These are phyloP conservation scores for Aspergillus biplanus DNA, from an alignment of 495 filamentous ascomycete genomes.

Conservation along the genomic window DNA sequence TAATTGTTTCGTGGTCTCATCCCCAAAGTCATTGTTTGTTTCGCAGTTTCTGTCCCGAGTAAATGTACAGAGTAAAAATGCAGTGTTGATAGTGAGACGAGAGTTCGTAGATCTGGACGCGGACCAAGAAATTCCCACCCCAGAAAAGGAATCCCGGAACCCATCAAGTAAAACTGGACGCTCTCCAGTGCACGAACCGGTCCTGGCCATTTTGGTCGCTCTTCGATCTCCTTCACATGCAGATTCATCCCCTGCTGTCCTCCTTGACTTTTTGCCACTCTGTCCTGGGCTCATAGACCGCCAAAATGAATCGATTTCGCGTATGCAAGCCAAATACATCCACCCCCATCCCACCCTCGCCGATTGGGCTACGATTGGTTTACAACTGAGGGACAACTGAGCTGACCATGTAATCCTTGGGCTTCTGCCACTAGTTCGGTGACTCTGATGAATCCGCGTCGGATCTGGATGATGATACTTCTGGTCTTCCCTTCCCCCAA, in stretches of 20 bases:
- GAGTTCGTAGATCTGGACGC: too few species aligned
- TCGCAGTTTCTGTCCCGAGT: too few species aligned
- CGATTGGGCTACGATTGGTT: constrained; percentile 7
- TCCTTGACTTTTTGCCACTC: background rate
- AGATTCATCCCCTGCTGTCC: background rate
- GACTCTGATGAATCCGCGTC: constrained; percentile 56
- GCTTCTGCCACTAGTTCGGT: constrained; percentile 42
- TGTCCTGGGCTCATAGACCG: constrained; percentile 6
- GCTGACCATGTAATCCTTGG: constrained; percentile 16
- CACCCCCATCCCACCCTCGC: background rate
- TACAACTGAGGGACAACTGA: constrained; percentile 2
- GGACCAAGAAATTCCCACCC: too few species aligned
- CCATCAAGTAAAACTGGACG: too few species aligned
- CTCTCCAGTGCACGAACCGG: background rate
- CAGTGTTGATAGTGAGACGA: too few species aligned
- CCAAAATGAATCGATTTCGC: constrained; percentile 48
- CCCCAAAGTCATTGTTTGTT: too few species aligned
- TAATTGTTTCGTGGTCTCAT: too few species aligned
- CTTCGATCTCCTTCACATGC: constrained; percentile 5
- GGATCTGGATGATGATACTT: constrained; percentile 63
- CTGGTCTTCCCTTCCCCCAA: constrained; percentile 78
- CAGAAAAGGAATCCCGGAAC: too few species aligned
- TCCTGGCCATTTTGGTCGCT: background rate
- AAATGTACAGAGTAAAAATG: too few species aligned
- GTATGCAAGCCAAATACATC: constrained; percentile 30